These are phyloP conservation scores for Datura wrightii DNA, from an alignment of 257 asterid genomes.

Conservation along the genomic window DNA sequence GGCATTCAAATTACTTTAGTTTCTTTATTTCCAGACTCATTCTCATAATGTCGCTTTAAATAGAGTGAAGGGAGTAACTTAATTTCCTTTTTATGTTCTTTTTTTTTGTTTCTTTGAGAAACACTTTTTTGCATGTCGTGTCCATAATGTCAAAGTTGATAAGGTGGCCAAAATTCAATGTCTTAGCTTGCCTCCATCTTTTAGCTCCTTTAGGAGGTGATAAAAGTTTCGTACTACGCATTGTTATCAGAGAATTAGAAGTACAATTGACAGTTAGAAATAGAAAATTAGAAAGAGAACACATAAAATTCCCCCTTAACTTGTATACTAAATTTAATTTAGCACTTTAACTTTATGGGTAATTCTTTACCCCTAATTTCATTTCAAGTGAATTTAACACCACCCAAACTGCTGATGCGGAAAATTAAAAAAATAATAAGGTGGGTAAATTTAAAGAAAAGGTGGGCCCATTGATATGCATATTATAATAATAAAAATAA, in stretches of 20 bases:
- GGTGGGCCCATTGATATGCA: too few relatives aligned
- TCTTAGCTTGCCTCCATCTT: too few relatives aligned
- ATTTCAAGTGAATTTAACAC: too few relatives aligned
- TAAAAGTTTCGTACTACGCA: neutral
- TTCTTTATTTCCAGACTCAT: neutral
- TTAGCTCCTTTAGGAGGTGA: neutral
- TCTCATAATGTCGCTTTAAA: neutral
- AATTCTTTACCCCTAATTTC: too few relatives aligned
- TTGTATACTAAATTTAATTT: too few relatives aligned
- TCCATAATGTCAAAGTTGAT: neutral
- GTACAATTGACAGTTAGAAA: neutral
- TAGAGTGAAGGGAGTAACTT: neutral
- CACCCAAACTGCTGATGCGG: too few relatives aligned
- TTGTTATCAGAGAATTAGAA: neutral
- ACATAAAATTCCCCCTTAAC: too few relatives aligned
- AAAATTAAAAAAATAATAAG: too few relatives aligned
- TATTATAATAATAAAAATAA: too few relatives aligned
- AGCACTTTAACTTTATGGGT: too few relatives aligned
- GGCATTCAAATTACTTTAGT: neutral
- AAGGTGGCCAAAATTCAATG: neutral
- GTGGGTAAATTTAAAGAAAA: too few relatives aligned
- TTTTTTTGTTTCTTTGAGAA: neutral
- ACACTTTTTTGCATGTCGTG: neutral
- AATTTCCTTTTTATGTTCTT: neutral
- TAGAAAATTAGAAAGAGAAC: too few relatives aligned